phyloP scores from a whole-genome alignment of 2,329 filamentous ascomycete species.

The Aureobasidium sp. region DNA sequence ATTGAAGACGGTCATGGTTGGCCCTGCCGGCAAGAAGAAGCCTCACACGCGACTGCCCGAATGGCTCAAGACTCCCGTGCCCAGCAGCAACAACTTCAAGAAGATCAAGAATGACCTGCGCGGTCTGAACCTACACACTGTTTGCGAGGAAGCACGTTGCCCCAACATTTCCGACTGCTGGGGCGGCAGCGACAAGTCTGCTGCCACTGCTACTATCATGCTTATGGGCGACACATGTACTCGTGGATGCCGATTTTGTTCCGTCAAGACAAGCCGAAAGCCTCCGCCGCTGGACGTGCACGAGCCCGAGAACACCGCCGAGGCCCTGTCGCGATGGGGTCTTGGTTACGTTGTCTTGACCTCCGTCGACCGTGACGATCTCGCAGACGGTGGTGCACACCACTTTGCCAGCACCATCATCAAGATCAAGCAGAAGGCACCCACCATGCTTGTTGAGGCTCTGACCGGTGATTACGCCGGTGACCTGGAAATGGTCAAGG shows the following conservation, averaged over 20 bases:
- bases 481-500: conserved; percentile 73
- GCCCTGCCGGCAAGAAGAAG: conserved; percentile 54
- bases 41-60: conserved; percentile 69
- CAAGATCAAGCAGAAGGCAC: conserved; percentile 71
- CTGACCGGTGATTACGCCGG: conserved; percentile 83
- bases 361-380: conserved; percentile 85
- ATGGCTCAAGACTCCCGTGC: conserved; percentile 96
- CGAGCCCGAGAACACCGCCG: conserved; percentile 93
- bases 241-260: conserved; percentile 91
- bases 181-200: conserved; percentile 80
- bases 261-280: conserved; percentile 76
- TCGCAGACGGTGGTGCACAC: conserved; percentile 75
- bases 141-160: conserved; percentile 94
- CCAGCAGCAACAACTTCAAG: conserved; percentile 78
- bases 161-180: conserved; percentile 98
- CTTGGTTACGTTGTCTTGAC: conserved; percentile 94
- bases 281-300: conserved; percentile 82
- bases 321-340: conserved; percentile 87
- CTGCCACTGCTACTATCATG: conserved; percentile 97
- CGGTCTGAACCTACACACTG: conserved; percentile 83
- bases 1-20: conserved; percentile 53
- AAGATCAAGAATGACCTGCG: conserved; percentile 90
- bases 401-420: conserved; percentile 93
- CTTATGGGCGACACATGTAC: conserved; percentile 98
- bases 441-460: conserved; percentile 70